phyloP scores from a whole-genome alignment of 495 filamentous ascomycete genomes.

The Symbiotaphrina buchneri region DNA sequence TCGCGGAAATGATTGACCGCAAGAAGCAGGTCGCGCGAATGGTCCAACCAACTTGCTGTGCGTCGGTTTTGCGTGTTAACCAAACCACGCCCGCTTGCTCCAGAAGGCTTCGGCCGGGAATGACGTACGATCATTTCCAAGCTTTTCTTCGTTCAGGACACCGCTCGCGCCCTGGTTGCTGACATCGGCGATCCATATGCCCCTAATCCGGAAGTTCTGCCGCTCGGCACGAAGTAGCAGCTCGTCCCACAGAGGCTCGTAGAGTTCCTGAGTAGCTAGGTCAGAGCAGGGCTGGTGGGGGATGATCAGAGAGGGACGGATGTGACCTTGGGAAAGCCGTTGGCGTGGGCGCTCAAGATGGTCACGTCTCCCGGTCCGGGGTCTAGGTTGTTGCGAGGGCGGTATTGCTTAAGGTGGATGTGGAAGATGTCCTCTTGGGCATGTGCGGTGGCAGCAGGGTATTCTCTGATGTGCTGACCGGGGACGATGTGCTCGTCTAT shows the following conservation, averaged over 20 bases:
- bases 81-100: background rate
- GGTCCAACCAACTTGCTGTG: slow-evolving; percentile 44
- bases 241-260: slow-evolving; percentile 74
- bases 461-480: slow-evolving; percentile 52
- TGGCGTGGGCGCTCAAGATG: slow-evolving; percentile 66
- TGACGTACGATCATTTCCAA: slow-evolving; percentile 62
- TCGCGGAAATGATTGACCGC: slow-evolving; percentile 66
- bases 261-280: slow-evolving; percentile 36
- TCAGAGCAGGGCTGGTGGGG: background rate
- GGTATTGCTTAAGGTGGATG: slow-evolving; percentile 68
- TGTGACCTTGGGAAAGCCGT: slow-evolving; percentile 71
- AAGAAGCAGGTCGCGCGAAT: slow-evolving; percentile 69
- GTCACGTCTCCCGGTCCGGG: slow-evolving; percentile 55
- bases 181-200: slow-evolving; percentile 75
- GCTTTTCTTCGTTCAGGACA: slow-evolving; percentile 43
- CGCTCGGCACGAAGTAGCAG: slow-evolving; percentile 27
- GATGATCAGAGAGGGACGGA: background rate
- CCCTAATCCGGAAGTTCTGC: slow-evolving; percentile 43
- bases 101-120: background rate
- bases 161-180: slow-evolving; percentile 55
- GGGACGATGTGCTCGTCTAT: slow-evolving; percentile 38
- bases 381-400: slow-evolving; percentile 36
- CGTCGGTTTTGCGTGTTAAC: background rate
- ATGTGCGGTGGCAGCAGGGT: slow-evolving; percentile 33
- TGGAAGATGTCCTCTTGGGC: slow-evolving; percentile 35